Evolutionary conservation across 192 early-diverging fungal genomes (phyloP).

Genomic region (Linnemannia schmuckeri): DNA sequence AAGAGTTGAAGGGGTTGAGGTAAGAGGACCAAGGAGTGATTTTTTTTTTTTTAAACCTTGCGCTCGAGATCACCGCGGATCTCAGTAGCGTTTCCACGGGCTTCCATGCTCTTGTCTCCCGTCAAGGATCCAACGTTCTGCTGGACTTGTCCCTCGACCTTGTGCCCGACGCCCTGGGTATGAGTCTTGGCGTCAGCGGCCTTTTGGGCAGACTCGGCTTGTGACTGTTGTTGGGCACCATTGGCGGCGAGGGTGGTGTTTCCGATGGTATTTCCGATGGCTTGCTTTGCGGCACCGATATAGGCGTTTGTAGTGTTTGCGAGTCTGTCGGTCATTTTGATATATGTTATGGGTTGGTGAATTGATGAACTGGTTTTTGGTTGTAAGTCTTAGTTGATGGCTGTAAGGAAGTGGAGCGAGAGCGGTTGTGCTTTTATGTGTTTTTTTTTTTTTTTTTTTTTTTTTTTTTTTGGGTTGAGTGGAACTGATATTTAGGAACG

Average conservation of each 20-base stretch:
- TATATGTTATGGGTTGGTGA: not conserved
- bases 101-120: not conserved
- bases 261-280: slow-evolving; percentile 3
- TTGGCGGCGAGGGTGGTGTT: not conserved
- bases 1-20: no score
- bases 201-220: slow-evolving; percentile 12
- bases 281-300: slow-evolving; percentile 15
- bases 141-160: slow-evolving; percentile 5
- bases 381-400: not conserved
- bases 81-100: slow-evolving; percentile 2
- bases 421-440: no score
- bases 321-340: slow-evolving; percentile 8
- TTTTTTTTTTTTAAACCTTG: slow-evolving; percentile 1
- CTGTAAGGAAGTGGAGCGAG: not conserved
- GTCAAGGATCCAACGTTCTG: not conserved
- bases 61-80: slow-evolving; percentile 9
- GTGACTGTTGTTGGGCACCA: not conserved
- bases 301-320: slow-evolving; percentile 9
- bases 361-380: not conserved
- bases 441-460: no score
- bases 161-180: not conserved
- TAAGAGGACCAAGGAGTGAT: no score
- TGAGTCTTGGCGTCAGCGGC: slow-evolving; percentile 1
- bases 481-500: no score
- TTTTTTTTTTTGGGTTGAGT: no score